Conservation (phyloP, 805 yeast species). For the Hanseniaspora hatyaiensis region DNA sequence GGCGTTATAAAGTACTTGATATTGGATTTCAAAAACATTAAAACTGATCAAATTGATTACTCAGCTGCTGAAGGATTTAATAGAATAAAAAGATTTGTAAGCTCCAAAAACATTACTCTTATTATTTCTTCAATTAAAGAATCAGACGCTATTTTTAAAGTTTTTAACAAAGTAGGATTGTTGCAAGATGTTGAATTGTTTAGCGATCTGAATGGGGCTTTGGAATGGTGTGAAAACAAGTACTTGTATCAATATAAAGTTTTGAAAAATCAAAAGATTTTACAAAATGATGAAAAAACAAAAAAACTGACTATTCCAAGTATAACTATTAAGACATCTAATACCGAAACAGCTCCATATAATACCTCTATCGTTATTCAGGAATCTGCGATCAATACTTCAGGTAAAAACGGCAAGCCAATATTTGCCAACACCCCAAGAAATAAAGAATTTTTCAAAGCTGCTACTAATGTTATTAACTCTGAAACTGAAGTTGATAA, state of each 20-base stretch:
- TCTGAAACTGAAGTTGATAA: constrained; percentile 25
- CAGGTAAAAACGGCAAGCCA: background rate
- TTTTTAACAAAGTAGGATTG: constrained; percentile 73
- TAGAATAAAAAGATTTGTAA: constrained; percentile 66
- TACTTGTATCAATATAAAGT: constrained; percentile 41
- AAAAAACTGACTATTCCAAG: background rate
- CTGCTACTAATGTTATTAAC: constrained; percentile 30
- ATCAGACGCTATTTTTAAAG: constrained; percentile 52
- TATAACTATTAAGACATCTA: background rate
- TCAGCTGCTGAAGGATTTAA: constrained; percentile 94
- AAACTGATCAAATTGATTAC: constrained; percentile 62
- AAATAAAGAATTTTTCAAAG: constrained; percentile 32
- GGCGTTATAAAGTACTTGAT: constrained; percentile 67
- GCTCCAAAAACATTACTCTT: constrained; percentile 56
- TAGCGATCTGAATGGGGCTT: constrained; percentile 67
- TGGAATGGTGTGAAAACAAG: constrained; percentile 95
- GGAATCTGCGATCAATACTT: no score
- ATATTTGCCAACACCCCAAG: constrained; percentile 30
- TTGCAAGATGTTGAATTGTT: constrained; percentile 54
- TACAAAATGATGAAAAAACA: background rate
- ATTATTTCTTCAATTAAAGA: constrained; percentile 68
- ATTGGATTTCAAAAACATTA: constrained; percentile 73
- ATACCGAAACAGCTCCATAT: constrained; percentile 15
- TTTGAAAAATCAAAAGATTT: constrained; percentile 24
- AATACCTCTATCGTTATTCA: background rate